A percentile compares a stretch with the other conserved stretches of the same genome.
Evolutionary conservation across 2,329 filamentous ascomycete species (phyloP).

Genomic region (Helotiales sp.): DNA sequence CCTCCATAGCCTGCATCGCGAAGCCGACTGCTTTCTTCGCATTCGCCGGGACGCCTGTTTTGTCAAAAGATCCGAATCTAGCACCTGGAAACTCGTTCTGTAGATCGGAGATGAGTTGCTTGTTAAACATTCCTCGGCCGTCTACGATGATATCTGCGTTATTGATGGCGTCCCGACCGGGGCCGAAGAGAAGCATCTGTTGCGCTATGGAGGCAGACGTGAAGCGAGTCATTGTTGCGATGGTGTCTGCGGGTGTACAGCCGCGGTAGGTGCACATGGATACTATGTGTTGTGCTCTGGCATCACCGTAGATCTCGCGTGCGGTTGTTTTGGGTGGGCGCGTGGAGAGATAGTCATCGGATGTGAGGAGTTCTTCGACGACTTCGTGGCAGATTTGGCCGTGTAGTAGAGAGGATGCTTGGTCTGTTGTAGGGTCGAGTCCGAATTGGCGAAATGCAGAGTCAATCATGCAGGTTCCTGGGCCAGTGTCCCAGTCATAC

Average conservation of each 20-base stretch:
- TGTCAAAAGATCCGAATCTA: slow-evolving; percentile 32
- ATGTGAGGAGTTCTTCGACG: slow-evolving; percentile 31
- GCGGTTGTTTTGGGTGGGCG: slow-evolving; percentile 36
- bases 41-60: slow-evolving; percentile 35
- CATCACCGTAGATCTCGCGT: slow-evolving; percentile 35
- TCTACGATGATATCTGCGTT: slow-evolving; percentile 34
- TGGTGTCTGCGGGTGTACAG: slow-evolving; percentile 31
- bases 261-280: slow-evolving; percentile 30
- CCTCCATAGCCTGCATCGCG: slow-evolving; percentile 38
- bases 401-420: slow-evolving; percentile 24
- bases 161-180: slow-evolving; percentile 32
- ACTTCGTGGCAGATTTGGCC: slow-evolving; percentile 34
- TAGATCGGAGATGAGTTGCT: slow-evolving; percentile 31
- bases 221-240: slow-evolving; percentile 35
- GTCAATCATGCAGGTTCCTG: slow-evolving; percentile 35
- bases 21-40: slow-evolving; percentile 37
- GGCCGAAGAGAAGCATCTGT: slow-evolving; percentile 34
- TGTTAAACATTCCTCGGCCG: slow-evolving; percentile 33
- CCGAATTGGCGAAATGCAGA: slow-evolving; percentile 33
- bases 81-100: slow-evolving; percentile 34
- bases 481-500: slow-evolving; percentile 37
- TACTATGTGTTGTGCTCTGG: slow-evolving; percentile 32
- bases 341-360: slow-evolving; percentile 29
- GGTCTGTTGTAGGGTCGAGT: slow-evolving; percentile 30
- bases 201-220: slow-evolving; percentile 35